Conservation (phyloP, 805 yeast genomes). For the Lipomyces orientalis region DNA sequence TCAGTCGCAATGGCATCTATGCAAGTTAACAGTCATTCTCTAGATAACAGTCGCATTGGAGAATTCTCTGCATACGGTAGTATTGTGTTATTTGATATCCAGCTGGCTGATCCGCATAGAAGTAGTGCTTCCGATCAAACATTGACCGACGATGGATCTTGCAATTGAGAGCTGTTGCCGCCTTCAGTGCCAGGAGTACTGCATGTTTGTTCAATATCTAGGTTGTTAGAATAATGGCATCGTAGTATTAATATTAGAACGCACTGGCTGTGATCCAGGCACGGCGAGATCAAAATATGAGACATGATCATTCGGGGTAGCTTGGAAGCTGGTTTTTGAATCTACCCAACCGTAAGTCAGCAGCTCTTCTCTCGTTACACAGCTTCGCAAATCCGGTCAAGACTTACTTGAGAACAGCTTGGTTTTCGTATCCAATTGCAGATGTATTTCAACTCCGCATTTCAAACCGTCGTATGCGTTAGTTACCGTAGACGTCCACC, state of each 20-base stretch:
- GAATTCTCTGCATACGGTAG: constrained; percentile 46
- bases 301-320: constrained; percentile 68
- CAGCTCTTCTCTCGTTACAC: constrained; percentile 14
- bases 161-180: constrained; percentile 73
- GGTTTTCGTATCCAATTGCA: constrained; percentile 75
- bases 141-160: constrained; percentile 60
- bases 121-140: constrained; percentile 94
- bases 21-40: not conserved
- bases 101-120: constrained; percentile 93
- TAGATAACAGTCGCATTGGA: not conserved
- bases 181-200: constrained; percentile 67
- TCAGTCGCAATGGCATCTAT: constrained; percentile 70
- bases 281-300: constrained; percentile 83
- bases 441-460: constrained; percentile 93
- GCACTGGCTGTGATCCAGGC: constrained; percentile 88
- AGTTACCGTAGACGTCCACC: constrained; percentile 11
- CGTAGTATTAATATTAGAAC: constrained; percentile 5
- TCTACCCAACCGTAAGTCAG: constrained; percentile 43
- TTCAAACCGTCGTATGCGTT: constrained; percentile 50
- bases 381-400: not conserved
- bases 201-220: constrained; percentile 71
- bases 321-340: constrained; percentile 46
- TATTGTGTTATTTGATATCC: constrained; percentile 97
- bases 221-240: not conserved
- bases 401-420: constrained; percentile 71